Conservation (phyloP, 257 asterid species). For the Thymus quinquecostatus region DNA sequence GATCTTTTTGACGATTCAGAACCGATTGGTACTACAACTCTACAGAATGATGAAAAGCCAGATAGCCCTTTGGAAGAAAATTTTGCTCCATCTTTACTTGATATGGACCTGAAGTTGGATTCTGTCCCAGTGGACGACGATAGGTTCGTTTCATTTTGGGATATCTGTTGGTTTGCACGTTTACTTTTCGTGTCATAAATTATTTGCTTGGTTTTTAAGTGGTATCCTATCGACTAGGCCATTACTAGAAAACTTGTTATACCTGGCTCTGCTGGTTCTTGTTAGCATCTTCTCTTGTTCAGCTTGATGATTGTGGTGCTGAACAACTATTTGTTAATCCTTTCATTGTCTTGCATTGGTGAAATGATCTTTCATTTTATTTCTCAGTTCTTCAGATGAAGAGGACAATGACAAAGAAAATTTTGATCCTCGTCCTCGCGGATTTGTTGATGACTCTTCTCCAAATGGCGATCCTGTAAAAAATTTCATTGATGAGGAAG, state of each 20-base stretch:
- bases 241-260: not conserved
- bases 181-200: conserved; percentile 16
- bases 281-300: conserved; percentile 12
- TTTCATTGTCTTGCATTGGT: conserved; percentile 6
- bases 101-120: conserved; percentile 79
- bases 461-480: conserved; percentile 70
- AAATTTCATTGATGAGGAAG: conserved; percentile 87
- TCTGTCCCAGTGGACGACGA: conserved; percentile 73
- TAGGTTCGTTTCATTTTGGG: conserved; percentile 46
- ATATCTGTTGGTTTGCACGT: conserved; percentile 3
- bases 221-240: not conserved
- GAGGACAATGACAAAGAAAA: conserved; percentile 82
- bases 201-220: conserved; percentile 18
- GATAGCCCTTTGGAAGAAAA: conserved; percentile 55
- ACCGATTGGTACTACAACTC: conserved; percentile 43
- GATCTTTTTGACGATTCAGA: conserved; percentile 74
- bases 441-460: conserved; percentile 39
- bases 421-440: conserved; percentile 44
- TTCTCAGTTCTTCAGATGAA: conserved; percentile 79
- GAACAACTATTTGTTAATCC: not conserved
- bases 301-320: conserved; percentile 16
- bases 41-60: conserved; percentile 39
- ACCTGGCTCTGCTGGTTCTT: conserved; percentile 17
- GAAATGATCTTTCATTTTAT: conserved; percentile 26
- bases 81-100: conserved; percentile 64